These are phyloP conservation scores for Hyphopichia wangnamkhiaoensis DNA, from an alignment of 1,139 yeast species.

Conservation along the genomic window DNA sequence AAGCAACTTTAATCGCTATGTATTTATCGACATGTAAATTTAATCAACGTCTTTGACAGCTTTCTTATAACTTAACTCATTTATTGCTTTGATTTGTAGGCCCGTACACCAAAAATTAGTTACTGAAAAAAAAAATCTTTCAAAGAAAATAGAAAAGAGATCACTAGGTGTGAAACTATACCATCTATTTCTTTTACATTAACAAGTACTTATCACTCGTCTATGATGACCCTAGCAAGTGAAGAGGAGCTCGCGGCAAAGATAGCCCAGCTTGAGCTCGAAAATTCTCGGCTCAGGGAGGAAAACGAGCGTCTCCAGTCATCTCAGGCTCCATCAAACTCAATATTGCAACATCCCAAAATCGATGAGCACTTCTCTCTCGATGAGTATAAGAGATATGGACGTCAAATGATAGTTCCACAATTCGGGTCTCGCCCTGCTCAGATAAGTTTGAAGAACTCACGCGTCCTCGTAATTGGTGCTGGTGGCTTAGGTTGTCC, in stretches of 20 bases:
- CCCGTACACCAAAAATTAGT: too few species aligned
- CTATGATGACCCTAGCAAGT: not conserved
- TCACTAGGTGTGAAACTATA: too few species aligned
- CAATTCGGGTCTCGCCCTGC: slow-evolving; percentile 56
- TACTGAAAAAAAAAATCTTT: too few species aligned
- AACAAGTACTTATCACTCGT: not conserved
- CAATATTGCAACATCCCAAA: slow-evolving; percentile 3
- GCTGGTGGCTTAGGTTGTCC: slow-evolving; percentile 99
- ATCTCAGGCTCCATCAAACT: slow-evolving; percentile 3
- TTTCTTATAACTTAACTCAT: too few species aligned
- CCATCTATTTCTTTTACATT: too few species aligned
- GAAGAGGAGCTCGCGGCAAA: slow-evolving; percentile 20
- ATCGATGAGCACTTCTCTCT: slow-evolving; percentile 25
- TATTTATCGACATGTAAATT: too few species aligned
- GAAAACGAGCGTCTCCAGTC: not conserved
- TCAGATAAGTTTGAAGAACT: slow-evolving; percentile 57
- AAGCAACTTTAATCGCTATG: too few species aligned
- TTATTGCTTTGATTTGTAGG: too few species aligned
- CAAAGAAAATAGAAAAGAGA: too few species aligned
- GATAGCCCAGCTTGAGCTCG: slow-evolving; percentile 23
- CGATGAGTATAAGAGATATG: slow-evolving; percentile 82
- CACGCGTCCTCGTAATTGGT: slow-evolving; percentile 78
- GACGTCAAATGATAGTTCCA: slow-evolving; percentile 94
- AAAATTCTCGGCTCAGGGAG: slow-evolving; percentile 20
- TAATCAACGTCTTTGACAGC: too few species aligned